Evolutionary conservation across 805 yeast species (phyloP), one percentile per base, ranked within the genome.

Genomic region (Kazachstania bromeliacearum): DNA sequence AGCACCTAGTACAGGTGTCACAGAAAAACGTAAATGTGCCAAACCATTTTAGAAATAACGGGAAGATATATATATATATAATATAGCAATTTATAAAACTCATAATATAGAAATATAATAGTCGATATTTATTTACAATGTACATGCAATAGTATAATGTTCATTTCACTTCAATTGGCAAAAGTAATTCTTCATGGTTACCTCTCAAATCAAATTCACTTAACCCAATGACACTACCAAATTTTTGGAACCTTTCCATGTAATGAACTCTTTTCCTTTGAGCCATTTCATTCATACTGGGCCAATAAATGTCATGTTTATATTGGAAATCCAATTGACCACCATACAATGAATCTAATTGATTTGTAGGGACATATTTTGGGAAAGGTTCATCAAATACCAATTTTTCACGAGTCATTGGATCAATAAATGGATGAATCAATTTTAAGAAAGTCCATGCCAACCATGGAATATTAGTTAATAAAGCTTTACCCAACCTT

Each of bases 391-490:
- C 85, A 57, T 85, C 94, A 55, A 78, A 92, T 4, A 87, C 94
- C 44, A 92, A 71, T 63, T 92, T 92, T 60, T 88, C 96, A 43
- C 95, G 71, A 2, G 99, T 92, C 52, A 85, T 63, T 7, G 98
- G 96, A 55, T 92, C 98, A 45, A 92, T 92, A 58, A 92, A 92
- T 4, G 99, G 98, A 50, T 84, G 85, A 45, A 89, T 88, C 44
- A 92, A 64, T 63, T 83, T 88, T 47, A 92, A 65, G 51, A 92
- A 92, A 7, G 95, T 79, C 84, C 95, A 83, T 5, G 88, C 97
- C 37, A 88, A 62, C 74, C 92, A 83, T 10, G 97, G 97, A 46
- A 92, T 87, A 60, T 92, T 89, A 33, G 94, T 84, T 36, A 92
- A 68, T 33, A 88, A 68, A 0, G 96, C 96, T 55, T 79, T 81